A percentile compares a stretch with the other conserved stretches of the same genome.
Evolutionary conservation across 2,329 filamentous ascomycete genomes (phyloP).

Genomic region (Phyllosticta capitalensis): DNA sequence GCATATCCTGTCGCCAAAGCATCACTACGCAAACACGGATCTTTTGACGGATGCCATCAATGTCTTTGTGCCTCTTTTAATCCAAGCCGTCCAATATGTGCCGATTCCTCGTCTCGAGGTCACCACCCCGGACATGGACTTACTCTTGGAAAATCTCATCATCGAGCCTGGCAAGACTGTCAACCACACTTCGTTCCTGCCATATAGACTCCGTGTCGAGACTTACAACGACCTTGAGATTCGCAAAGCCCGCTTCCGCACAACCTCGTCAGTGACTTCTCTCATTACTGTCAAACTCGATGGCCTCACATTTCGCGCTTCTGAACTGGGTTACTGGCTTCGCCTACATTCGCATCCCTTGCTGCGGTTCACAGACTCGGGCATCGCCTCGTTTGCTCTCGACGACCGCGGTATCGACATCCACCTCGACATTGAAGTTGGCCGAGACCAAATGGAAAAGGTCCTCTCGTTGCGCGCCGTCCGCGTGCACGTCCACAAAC

Average conservation of each 20-base stretch:
- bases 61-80: constrained; percentile 67
- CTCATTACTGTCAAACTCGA: constrained; percentile 69
- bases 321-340: constrained; percentile 86
- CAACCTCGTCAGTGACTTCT: constrained; percentile 58
- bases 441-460: constrained; percentile 66
- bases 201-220: constrained; percentile 70
- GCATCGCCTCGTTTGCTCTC: constrained; percentile 75
- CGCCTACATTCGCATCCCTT: constrained; percentile 62
- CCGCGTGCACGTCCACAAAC: constrained; percentile 73
- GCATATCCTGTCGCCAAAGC: constrained; percentile 57
- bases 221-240: constrained; percentile 83
- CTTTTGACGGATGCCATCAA: constrained; percentile 68
- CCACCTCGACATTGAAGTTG: constrained; percentile 73
- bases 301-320: constrained; percentile 72
- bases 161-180: constrained; percentile 78
- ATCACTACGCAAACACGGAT: constrained; percentile 57
- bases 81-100: constrained; percentile 73
- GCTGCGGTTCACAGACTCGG: constrained; percentile 67
- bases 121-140: constrained; percentile 70
- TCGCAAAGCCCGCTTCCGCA: constrained; percentile 63
- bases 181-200: constrained; percentile 81
- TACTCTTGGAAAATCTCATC: constrained; percentile 83
- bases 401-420: constrained; percentile 84
- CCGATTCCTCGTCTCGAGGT: constrained; percentile 88
- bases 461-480: constrained; percentile 70